phyloP scores from a whole-genome alignment of 2,329 filamentous ascomycete species.

The Neophaeococcomyces mojaviensis region DNA sequence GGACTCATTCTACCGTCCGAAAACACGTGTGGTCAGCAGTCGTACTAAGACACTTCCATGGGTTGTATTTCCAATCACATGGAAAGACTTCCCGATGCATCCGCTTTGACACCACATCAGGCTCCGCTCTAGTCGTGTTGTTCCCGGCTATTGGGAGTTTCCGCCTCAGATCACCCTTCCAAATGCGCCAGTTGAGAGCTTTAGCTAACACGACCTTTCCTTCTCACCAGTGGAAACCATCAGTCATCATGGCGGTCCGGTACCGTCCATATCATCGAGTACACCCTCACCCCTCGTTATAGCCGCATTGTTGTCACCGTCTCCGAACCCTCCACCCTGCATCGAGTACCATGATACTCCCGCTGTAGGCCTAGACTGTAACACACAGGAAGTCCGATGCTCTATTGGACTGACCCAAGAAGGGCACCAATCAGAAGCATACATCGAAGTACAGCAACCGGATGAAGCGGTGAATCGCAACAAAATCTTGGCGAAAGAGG shows the following conservation, averaged over 20 bases:
- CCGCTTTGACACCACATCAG: neutral
- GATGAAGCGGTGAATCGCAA: neutral
- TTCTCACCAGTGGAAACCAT: conserved; percentile 5
- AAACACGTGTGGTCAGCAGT: neutral
- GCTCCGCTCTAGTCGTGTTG: neutral
- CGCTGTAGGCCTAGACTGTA: neutral
- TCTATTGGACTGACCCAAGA: neutral
- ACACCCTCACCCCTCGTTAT: conserved; percentile 14
- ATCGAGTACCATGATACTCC: conserved; percentile 20
- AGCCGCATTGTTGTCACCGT: conserved; percentile 6
- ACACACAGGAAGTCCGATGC: neutral
- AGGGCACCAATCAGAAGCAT: neutral
- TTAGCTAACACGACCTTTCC: neutral
- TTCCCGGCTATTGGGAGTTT: neutral
- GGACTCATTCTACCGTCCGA: too few species aligned
- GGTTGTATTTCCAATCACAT: neutral
- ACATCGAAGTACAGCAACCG: conserved; percentile 1
- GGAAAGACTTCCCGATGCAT: neutral
- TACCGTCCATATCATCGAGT: conserved; percentile 16
- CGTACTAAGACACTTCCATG: neutral
- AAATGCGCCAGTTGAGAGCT: neutral
- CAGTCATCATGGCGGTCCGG: conserved; percentile 22
- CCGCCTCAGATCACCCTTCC: neutral
- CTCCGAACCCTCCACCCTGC: conserved; percentile 18
- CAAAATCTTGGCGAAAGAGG: conserved; percentile 19